Evolutionary conservation across 169 alveolate species (phyloP).

Genomic region (Perkinsus chesapeaki): DNA sequence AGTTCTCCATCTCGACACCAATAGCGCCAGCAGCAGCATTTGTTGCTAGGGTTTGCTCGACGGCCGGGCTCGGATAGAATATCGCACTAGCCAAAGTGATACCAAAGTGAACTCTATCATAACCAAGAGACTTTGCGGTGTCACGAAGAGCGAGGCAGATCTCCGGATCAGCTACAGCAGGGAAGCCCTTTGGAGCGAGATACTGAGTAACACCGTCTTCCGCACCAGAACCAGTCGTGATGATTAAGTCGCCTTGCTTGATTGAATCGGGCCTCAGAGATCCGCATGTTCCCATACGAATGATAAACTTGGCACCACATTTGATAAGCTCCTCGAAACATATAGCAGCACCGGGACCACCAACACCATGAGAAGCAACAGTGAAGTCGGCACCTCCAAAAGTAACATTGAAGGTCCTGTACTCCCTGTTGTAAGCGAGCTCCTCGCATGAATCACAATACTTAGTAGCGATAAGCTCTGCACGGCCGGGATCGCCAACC

Average conservation of each 20-base stretch:
- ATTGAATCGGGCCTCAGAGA: constrained; percentile 13
- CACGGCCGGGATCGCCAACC: constrained; percentile 34
- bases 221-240: constrained; percentile 18
- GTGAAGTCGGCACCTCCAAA: constrained; percentile 14
- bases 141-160: not conserved
- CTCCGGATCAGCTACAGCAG: constrained; percentile 3
- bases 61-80: not conserved
- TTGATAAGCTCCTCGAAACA: constrained; percentile 26
- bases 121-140: not conserved
- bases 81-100: not conserved
- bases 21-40: constrained; percentile 4
- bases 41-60: not conserved
- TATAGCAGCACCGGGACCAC: constrained; percentile 19
- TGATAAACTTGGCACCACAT: constrained; percentile 26
- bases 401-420: constrained; percentile 5
- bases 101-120: not conserved
- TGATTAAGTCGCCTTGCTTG: constrained; percentile 17
- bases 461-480: not conserved
- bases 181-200: constrained; percentile 1
- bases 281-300: constrained; percentile 35
- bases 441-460: constrained; percentile 10
- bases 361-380: constrained; percentile 27
- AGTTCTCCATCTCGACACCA: constrained; percentile 23
- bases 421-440: constrained; percentile 24
- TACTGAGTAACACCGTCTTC: constrained; percentile 18